phyloP scores from a whole-genome alignment of 106 monocot genomes.

The Acorus gramineus region DNA sequence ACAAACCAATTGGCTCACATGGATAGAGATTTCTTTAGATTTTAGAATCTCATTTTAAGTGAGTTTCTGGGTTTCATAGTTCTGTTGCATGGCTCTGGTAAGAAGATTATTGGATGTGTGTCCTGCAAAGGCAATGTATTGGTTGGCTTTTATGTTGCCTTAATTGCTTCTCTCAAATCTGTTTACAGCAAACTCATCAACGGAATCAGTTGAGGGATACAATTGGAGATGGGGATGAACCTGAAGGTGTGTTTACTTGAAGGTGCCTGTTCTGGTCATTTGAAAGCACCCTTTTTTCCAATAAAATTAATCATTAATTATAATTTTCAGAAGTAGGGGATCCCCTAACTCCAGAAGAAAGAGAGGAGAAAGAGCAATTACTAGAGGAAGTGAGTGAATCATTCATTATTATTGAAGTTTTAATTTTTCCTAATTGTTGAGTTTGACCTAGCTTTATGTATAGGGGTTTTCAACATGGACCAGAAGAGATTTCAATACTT shows the following conservation, averaged over 20 bases:
- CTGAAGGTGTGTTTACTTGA: slow-evolving; percentile 54
- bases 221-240: slow-evolving; percentile 67
- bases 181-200: slow-evolving; percentile 54
- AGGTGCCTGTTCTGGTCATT: not conserved
- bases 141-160: not conserved
- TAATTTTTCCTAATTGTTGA: not conserved
- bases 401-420: not conserved
- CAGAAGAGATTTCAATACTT: slow-evolving; percentile 87
- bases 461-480: slow-evolving; percentile 95
- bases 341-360: slow-evolving; percentile 73
- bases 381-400: slow-evolving; percentile 59
- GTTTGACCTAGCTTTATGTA: not conserved
- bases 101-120: too few relatives aligned
- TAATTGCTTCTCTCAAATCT: not conserved
- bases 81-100: too few relatives aligned
- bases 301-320: not conserved
- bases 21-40: too few relatives aligned
- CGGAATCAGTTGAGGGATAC: slow-evolving; percentile 68
- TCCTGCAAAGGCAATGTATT: not conserved
- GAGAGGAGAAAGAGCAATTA: slow-evolving; percentile 81
- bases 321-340: slow-evolving; percentile 44
- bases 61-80: too few relatives aligned
- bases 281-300: not conserved
- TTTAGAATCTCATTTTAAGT: too few relatives aligned
- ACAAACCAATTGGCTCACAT: too few relatives aligned